Evolutionary conservation across 805 yeast species (phyloP).

Genomic region (Starmerella scarabaei): DNA sequence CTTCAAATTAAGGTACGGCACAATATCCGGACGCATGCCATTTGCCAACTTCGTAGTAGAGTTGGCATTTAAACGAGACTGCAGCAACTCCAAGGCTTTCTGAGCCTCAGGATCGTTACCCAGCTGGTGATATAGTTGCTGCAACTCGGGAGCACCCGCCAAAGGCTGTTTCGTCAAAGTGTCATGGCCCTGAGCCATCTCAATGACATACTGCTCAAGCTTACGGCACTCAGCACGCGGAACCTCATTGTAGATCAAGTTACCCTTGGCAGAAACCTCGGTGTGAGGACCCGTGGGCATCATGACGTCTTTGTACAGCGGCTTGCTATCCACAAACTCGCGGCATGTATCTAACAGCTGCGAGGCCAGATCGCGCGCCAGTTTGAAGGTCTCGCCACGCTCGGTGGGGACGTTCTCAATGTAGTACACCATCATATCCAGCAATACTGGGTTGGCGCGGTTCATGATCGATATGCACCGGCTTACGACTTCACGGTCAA

Average conservation of each 20-base stretch:
- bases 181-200: constrained; percentile 87
- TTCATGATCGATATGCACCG: constrained; percentile 97
- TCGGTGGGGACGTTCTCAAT: constrained; percentile 72
- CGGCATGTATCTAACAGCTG: constrained; percentile 92
- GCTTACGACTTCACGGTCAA: constrained; percentile 90
- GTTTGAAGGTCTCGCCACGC: constrained; percentile 83
- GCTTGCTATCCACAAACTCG: constrained; percentile 65
- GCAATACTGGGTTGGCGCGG: constrained; percentile 84
- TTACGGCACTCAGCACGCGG: constrained; percentile 86
- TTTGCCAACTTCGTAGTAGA: constrained; percentile 12
- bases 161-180: constrained; percentile 42
- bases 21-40: constrained; percentile 42
- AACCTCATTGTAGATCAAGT: constrained; percentile 67
- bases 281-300: constrained; percentile 95
- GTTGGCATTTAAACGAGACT: constrained; percentile 15
- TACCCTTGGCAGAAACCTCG: constrained; percentile 75
- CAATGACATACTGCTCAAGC: constrained; percentile 86
- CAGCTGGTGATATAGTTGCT: constrained; percentile 22
- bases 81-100: constrained; percentile 21
- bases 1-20: constrained; percentile 90
- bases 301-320: constrained; percentile 90
- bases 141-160: constrained; percentile 30
- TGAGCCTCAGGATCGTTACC: constrained; percentile 19
- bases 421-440: constrained; percentile 93
- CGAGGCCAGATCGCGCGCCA: constrained; percentile 81